Conservation (phyloP, 192 early-diverging fungal genomes). For the Backusella sp. region DNA sequence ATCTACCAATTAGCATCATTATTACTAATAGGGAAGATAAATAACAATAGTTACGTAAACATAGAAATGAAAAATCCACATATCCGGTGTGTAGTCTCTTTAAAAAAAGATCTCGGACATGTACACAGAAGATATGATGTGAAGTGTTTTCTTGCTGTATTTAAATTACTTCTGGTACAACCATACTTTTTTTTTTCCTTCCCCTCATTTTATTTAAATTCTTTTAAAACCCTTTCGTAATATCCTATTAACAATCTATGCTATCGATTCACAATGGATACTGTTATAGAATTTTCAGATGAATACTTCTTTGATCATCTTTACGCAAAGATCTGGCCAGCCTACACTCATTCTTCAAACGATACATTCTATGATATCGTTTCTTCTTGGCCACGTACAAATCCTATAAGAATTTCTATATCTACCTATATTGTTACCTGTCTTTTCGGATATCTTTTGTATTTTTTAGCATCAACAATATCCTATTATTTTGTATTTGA, state of each 20-base stretch:
- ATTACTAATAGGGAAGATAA: neutral
- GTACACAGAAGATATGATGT: conserved; percentile 2
- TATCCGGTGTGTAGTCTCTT: neutral
- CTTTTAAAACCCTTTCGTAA: neutral
- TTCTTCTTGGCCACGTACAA: conserved; percentile 51
- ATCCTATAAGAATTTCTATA: conserved; percentile 15
- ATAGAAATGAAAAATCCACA: neutral
- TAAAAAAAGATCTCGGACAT: neutral
- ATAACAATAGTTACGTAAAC: neutral
- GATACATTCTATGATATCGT: conserved; percentile 34
- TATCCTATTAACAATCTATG: neutral
- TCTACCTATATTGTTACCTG: conserved; percentile 64
- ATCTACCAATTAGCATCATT: neutral
- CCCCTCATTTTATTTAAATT: neutral
- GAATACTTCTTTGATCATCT: conserved; percentile 61
- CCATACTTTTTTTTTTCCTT: neutral
- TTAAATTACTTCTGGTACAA: conserved; percentile 4
- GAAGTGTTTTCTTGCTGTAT: conserved; percentile 3
- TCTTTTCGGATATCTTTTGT: conserved; percentile 74
- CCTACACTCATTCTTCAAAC: conserved; percentile 38
- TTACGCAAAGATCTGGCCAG: conserved; percentile 40
- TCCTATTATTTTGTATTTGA: conserved; percentile 90
- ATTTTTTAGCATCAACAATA: conserved; percentile 71
- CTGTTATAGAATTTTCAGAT: conserved; percentile 60
- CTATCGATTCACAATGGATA: conserved; percentile 51